A percentile compares a stretch with the other conserved stretches of the same genome.
These are phyloP conservation scores for Colletotrichum caudatum DNA, from an alignment of 2,329 filamentous ascomycete species.

Conservation along the genomic window DNA sequence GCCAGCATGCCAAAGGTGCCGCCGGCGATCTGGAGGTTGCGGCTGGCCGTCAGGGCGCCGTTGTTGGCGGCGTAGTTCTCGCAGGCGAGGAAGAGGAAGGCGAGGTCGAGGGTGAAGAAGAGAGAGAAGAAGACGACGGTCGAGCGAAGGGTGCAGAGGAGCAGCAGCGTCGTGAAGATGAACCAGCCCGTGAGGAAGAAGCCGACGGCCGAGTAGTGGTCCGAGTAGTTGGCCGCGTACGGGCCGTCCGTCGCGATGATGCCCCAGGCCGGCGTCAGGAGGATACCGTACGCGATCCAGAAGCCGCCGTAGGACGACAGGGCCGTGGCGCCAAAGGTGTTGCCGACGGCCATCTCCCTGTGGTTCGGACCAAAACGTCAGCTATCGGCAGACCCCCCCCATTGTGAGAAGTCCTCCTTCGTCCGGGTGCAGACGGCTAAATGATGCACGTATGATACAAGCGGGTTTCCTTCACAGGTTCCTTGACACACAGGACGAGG, in stretches of 20 bases:
- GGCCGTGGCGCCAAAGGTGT: constrained; percentile 87
- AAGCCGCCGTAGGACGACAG: constrained; percentile 86
- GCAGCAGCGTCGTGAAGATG: constrained; percentile 82
- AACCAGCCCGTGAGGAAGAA: constrained; percentile 86
- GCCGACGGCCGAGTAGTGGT: constrained; percentile 72
- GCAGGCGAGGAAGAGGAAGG: constrained; percentile 79
- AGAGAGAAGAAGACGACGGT: constrained; percentile 82
- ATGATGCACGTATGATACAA: constrained; percentile 22
- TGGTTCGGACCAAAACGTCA: constrained; percentile 15
- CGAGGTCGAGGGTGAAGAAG: constrained; percentile 81
- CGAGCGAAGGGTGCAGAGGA: constrained; percentile 80
- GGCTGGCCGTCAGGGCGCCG: constrained; percentile 58
- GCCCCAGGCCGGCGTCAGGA: constrained; percentile 76
- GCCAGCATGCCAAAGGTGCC: constrained; percentile 85
- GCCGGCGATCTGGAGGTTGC: constrained; percentile 73
- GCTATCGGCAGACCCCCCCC: neutral
- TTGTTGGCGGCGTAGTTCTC: constrained; percentile 69
- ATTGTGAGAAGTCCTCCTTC: no score
- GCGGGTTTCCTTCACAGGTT: constrained; percentile 13
- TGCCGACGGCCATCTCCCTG: constrained; percentile 89
- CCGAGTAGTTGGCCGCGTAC: constrained; percentile 59
- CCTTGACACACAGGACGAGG: constrained; percentile 3
- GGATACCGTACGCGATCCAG: constrained; percentile 82
- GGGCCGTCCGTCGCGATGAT: constrained; percentile 61
- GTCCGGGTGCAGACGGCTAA: neutral